Base-by-base conservation (phyloP, 371 early-diverging fungal genomes). In the Mucor lusitanicus region DNA sequence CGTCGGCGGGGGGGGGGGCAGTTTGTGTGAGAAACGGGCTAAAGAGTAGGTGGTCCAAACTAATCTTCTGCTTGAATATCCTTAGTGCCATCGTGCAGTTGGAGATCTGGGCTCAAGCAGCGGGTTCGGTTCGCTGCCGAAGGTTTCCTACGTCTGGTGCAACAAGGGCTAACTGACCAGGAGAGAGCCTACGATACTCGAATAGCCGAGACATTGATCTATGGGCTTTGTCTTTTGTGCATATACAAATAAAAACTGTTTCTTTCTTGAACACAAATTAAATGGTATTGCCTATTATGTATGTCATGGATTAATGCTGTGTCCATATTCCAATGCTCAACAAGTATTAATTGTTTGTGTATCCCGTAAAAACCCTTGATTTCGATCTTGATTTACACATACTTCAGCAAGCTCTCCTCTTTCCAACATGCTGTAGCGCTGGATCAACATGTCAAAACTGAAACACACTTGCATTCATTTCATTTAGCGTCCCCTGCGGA, bases 11-110 rank as follows among this genome's bases (percentile, higher is more conserved):
- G 33, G 33, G 3, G 8, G 21, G n/a, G n/a, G n/a, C n/a, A n/a
- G n/a, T n/a, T 17, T 32, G 56, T 56, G 56, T 32, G n/a, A 9
- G 56, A 19, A 56, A 32, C 2, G 30, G 19, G 6, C 3, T 56
- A 33, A 19, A 56, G 56, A 56, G 56, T 12, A 3, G 56, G 56
- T 56, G 56, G 56, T 56, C 56, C 56, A 56, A 56, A 56, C 56
- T 56, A 56, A 56, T 56, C 56, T 56, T 56, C 33, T 28, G 56
- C 33, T 56, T 32, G 56, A 33, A 56, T 56, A 56, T 33, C 33
- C 56, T 56, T 33, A 32, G 32, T 32, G 19, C 33, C 53, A 53
- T 23, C 13, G 53, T 23, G 53, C 53, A 53, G 13, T 15, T 53
- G 53, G 53, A 23, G 25, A 27, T 53, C 27, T 53, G 3, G 53